These are phyloP conservation scores for Ophiocordyceps camponoti-saundersi DNA, from an alignment of 2,329 filamentous ascomycete genomes.

Conservation along the genomic window DNA sequence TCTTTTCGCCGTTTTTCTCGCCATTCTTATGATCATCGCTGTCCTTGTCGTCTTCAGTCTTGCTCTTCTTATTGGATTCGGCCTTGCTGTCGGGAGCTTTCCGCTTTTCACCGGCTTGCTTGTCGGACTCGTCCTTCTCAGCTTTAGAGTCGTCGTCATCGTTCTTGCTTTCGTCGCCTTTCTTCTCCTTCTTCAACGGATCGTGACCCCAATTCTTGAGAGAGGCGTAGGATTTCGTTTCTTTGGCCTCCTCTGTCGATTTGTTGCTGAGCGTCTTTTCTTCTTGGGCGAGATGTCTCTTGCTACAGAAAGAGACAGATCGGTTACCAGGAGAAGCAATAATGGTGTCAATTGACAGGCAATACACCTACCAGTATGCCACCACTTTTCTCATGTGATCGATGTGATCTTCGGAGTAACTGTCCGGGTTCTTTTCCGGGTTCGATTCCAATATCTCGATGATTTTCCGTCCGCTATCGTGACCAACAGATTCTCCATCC, in stretches of 20 bases:
- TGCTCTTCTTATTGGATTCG: constrained; percentile 3
- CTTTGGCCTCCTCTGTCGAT: constrained; percentile 22
- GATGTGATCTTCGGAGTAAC: constrained; percentile 37
- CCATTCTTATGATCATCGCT: constrained; percentile 1
- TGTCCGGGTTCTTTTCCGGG: constrained; percentile 34
- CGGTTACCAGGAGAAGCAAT: background rate
- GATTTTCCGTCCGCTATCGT: constrained; percentile 46
- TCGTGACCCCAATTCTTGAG: constrained; percentile 48
- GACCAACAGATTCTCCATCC: constrained; percentile 44
- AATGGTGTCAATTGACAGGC: background rate
- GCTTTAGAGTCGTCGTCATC: constrained; percentile 10
- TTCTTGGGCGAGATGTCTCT: constrained; percentile 50
- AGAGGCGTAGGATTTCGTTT: constrained; percentile 37
- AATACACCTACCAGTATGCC: constrained; percentile 31
- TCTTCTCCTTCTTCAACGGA: constrained; percentile 21
- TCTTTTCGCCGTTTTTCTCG: constrained; percentile 3
- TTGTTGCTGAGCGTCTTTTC: constrained; percentile 38
- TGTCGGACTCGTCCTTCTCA: background rate
- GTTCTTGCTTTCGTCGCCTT: constrained; percentile 10
- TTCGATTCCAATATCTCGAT: constrained; percentile 46
- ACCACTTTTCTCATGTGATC: constrained; percentile 47
- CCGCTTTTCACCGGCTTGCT: background rate
- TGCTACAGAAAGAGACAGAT: constrained; percentile 16
- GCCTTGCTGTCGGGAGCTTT: background rate
- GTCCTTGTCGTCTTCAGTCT: constrained; percentile 1